A percentile compares a stretch with the other conserved stretches of the same genome.
These are phyloP conservation scores for Knoxdaviesia proteae DNA, from an alignment of 2,329 filamentous ascomycete genomes.

Conservation along the genomic window DNA sequence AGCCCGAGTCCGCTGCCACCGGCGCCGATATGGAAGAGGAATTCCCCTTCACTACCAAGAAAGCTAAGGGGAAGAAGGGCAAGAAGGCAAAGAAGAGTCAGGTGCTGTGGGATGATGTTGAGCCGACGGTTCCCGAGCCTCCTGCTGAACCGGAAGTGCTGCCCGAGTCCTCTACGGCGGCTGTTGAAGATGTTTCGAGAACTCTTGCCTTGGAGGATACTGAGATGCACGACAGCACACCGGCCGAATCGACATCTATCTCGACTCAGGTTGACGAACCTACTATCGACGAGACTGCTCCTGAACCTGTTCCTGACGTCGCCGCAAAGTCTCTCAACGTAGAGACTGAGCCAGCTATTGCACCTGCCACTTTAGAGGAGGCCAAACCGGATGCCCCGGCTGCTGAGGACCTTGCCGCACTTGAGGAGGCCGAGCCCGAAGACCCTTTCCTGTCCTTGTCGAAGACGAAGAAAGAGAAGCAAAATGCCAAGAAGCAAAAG, in stretches of 20 bases:
- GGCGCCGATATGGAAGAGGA: neutral
- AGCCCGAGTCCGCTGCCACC: neutral
- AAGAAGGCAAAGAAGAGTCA: constrained; percentile 1
- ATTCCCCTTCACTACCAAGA: neutral
- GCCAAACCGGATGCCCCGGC: constrained; percentile 3
- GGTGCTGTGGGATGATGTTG: no score
- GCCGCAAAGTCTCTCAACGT: neutral
- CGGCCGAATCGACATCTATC: no score
- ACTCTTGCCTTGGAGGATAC: no score
- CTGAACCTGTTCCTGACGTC: neutral
- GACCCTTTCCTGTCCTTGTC: neutral
- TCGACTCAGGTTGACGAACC: no score
- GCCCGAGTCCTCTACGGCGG: no score
- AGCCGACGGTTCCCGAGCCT: no score
- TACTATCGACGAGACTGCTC: neutral
- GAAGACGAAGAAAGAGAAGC: constrained; percentile 10
- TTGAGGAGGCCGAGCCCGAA: neutral
- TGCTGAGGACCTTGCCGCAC: constrained; percentile 1
- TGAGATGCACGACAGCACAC: no score
- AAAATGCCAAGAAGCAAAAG: constrained; percentile 6
- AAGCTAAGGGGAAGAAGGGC: constrained; percentile 3
- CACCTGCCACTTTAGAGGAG: neutral
- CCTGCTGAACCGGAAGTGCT: no score
- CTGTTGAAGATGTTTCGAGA: no score
- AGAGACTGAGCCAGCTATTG: neutral